Conservation (phyloP, 768 basidiomycete genomes). For the Psilocybe cubensis region DNA sequence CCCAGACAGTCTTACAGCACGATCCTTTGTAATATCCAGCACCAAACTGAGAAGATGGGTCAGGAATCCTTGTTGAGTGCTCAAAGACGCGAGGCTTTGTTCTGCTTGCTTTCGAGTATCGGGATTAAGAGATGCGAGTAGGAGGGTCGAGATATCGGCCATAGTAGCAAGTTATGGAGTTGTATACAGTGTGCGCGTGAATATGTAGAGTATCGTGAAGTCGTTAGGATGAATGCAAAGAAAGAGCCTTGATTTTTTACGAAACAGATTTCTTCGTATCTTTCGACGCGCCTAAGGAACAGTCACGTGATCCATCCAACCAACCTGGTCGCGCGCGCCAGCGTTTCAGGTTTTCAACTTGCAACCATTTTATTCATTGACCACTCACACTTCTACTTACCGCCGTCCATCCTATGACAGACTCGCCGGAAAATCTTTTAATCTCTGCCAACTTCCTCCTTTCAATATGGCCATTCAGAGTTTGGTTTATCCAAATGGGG, state of each 20-base stretch:
- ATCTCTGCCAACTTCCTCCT: background rate
- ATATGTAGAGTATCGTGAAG: conserved; percentile 13
- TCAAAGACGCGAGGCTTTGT: conserved; percentile 67
- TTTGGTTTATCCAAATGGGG: background rate
- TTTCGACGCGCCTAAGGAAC: conserved; percentile 19
- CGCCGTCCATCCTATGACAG: too few species aligned
- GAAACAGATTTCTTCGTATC: conserved; percentile 17
- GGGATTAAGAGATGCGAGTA: conserved; percentile 74
- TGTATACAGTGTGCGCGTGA: conserved; percentile 13
- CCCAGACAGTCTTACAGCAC: conserved; percentile 78
- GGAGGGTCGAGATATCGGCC: conserved; percentile 70
- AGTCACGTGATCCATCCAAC: conserved; percentile 15
- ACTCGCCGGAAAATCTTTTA: background rate
- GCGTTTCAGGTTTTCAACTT: too few species aligned
- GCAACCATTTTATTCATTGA: too few species aligned
- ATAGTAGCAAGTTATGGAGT: conserved; percentile 34
- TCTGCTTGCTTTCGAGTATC: conserved; percentile 81
- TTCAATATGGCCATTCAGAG: background rate
- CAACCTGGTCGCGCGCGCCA: background rate
- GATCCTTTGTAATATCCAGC: conserved; percentile 67
- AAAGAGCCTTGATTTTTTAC: conserved; percentile 2
- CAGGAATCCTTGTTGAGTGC: conserved; percentile 78
- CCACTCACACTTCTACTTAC: too few species aligned
- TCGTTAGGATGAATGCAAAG: conserved; percentile 13
- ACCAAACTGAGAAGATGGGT: conserved; percentile 78